Evolutionary conservation across 441 rosid species (phyloP).

Genomic region (Pelargonium australe): DNA sequence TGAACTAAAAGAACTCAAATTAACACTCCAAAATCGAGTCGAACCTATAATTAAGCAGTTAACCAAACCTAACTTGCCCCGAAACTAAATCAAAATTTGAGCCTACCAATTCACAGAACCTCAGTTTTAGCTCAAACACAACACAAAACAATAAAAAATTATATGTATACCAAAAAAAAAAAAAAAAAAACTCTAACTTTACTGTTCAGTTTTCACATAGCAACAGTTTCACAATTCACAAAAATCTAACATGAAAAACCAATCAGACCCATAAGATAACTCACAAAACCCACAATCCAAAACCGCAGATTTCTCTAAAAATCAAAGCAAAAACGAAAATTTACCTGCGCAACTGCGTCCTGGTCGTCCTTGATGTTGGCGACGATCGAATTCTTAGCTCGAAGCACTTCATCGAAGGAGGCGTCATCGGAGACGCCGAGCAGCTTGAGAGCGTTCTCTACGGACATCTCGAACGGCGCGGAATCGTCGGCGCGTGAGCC

Average conservation of each 20-base stretch:
- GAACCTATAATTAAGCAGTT: neutral
- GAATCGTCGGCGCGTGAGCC: slow-evolving; percentile 88
- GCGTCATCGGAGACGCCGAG: slow-evolving; percentile 88
- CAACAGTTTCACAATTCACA: neutral
- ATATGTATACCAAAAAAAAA: neutral
- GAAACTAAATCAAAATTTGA: neutral
- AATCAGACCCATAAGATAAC: neutral
- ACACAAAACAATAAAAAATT: too few relatives aligned
- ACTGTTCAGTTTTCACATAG: neutral
- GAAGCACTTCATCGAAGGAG: slow-evolving; percentile 87
- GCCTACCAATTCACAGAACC: neutral
- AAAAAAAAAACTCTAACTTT: neutral
- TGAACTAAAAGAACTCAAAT: neutral
- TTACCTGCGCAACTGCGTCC: slow-evolving; percentile 76
- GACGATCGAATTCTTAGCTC: slow-evolving; percentile 78
- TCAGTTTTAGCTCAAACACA: neutral
- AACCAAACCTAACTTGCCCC: too few relatives aligned
- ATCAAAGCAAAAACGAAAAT: neutral
- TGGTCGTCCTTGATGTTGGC: slow-evolving; percentile 70
- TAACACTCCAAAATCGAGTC: neutral
- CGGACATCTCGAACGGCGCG: slow-evolving; percentile 49
- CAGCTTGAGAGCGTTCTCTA: slow-evolving; percentile 54
- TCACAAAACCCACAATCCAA: neutral
- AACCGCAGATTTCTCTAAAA: neutral
- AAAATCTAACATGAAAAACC: neutral